Evolutionary conservation across 2,329 filamentous ascomycete genomes (phyloP).

Genomic region (Xylaria multiplex): DNA sequence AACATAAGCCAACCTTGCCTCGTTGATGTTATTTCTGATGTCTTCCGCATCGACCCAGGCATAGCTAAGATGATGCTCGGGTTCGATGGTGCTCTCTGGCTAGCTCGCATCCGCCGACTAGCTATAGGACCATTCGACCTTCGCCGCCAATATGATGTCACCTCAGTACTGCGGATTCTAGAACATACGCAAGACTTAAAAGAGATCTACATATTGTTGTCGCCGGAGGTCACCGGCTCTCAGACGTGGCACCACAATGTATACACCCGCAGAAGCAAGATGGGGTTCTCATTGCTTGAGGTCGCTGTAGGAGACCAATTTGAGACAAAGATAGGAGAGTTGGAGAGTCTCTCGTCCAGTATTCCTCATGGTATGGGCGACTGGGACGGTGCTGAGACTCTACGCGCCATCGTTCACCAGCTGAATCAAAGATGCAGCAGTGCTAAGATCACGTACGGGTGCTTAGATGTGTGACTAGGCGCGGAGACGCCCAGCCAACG

Average conservation of each 20-base stretch:
- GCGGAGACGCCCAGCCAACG: constrained; percentile 2
- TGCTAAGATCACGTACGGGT: constrained; percentile 31
- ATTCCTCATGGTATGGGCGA: constrained; percentile 10
- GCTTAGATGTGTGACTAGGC: constrained; percentile 17
- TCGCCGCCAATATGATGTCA: constrained; percentile 2
- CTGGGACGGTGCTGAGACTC: constrained; percentile 8
- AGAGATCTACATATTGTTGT: constrained; percentile 34
- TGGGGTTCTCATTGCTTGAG: constrained; percentile 6
- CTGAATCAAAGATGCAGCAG: constrained; percentile 21
- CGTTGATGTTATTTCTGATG: constrained; percentile 26
- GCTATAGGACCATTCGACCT: constrained; percentile 32
- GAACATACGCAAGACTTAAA: constrained; percentile 27
- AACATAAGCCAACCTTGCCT: constrained; percentile 33
- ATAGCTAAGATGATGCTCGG: constrained; percentile 31
- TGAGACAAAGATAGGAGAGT: constrained; percentile 16
- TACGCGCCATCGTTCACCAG: constrained; percentile 25
- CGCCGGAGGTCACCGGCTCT: constrained; percentile 13
- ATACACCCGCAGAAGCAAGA: not conserved
- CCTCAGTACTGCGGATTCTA: constrained; percentile 25
- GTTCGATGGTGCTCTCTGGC: constrained; percentile 18
- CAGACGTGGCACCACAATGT: not conserved
- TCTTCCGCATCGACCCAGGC: constrained; percentile 32
- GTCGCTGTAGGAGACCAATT: constrained; percentile 8
- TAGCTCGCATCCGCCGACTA: constrained; percentile 30
- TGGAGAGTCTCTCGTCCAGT: constrained; percentile 12